These are phyloP conservation scores for Sorghum bicolor DNA, from an alignment of 176 grass and related monocot genomes.

Conservation along the genomic window Sorghum_bicolor_NCBIv3 NC_012876.2:57581501-57582000, in stretches of 20 bases:
- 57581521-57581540: conserved; percentile 79
- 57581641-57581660: conserved; percentile 90
- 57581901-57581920: conserved; percentile 89
- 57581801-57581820: conserved; percentile 84
- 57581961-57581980: conserved; percentile 89
- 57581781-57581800: conserved; percentile 92
- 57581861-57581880: conserved; percentile 86
- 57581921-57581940: conserved; percentile 91
- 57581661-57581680: conserved; percentile 92
- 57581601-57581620: conserved; percentile 83
- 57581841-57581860: conserved; percentile 87
- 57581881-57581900: conserved; percentile 94
- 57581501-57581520: conserved; percentile 88
- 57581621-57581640: conserved; percentile 71
- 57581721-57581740: conserved; percentile 68
- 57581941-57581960: conserved; percentile 95
- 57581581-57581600: conserved; percentile 92
- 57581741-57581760: conserved; percentile 80
- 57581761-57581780: conserved; percentile 95
- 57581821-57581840: conserved; percentile 77
- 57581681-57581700: conserved; percentile 84
- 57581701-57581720: conserved; percentile 86
- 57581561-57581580: conserved; percentile 88
- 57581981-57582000: conserved; percentile 80
- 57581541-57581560: conserved; percentile 76